A percentile compares a stretch with the other conserved stretches of the same genome.
Evolutionary conservation across 2,329 filamentous ascomycete genomes (phyloP).

Genomic region (Colletotrichum sp.): DNA sequence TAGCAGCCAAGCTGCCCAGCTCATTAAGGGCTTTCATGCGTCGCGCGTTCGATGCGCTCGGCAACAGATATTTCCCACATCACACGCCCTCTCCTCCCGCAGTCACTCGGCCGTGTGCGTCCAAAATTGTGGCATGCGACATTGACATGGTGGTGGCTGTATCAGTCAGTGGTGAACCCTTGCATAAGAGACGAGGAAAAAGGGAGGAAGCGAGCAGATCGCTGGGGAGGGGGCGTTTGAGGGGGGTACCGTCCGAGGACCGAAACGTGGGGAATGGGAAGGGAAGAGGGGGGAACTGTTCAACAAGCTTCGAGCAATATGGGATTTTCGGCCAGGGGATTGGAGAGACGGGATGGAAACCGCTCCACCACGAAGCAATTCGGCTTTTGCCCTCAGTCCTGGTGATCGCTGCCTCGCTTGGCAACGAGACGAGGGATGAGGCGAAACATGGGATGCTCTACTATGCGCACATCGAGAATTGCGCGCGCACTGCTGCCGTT

Average conservation of each 20-base stretch:
- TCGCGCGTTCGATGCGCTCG: not conserved
- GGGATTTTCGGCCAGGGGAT: not conserved
- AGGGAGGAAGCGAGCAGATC: not conserved
- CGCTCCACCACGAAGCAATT: not conserved
- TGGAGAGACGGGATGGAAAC: not conserved
- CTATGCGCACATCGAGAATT: not conserved
- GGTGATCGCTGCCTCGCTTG: not conserved
- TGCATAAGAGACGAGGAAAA: not conserved
- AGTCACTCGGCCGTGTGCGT: not conserved
- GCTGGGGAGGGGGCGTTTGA: not conserved
- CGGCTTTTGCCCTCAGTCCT: not conserved
- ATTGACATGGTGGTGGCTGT: not conserved
- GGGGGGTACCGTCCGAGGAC: not conserved
- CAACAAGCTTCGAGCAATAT: not conserved
- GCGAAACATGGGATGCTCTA: not conserved
- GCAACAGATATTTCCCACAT: not conserved
- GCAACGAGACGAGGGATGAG: not conserved
- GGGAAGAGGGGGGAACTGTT: not conserved
- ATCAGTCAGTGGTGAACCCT: not conserved
- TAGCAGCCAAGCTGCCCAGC: not conserved
- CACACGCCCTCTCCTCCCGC: not conserved
- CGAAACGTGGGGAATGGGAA: conserved; percentile 5
- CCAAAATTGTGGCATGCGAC: not conserved
- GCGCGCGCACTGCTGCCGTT: not conserved
- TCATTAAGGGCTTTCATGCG: not conserved